Percentiles rank a stretch among this genome's conserved stretches.
Evolutionary conservation across 306 rosid species (phyloP).

Genomic region (Astragalus glycyphyllos): DNA sequence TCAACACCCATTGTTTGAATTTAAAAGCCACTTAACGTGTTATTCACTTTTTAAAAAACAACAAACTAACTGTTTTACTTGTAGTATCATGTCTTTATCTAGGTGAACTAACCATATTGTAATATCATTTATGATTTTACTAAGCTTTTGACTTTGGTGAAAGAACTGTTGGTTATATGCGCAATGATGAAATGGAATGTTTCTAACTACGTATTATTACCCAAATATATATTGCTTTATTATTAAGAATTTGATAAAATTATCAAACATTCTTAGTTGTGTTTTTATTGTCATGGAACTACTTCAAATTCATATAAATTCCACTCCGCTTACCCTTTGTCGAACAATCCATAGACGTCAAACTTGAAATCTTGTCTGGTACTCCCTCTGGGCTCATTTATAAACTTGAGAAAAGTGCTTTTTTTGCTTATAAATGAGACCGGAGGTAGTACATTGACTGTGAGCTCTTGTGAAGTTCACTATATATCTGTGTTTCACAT

Average conservation of each 20-base stretch:
- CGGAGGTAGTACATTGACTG: background rate
- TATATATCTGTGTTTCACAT: background rate
- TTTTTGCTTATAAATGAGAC: too few species aligned
- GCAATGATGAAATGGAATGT: background rate
- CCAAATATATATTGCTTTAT: background rate
- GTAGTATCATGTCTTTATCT: background rate
- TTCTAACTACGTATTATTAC: slow-evolving; percentile 1
- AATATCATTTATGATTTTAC: slow-evolving; percentile 20
- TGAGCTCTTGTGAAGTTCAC: background rate
- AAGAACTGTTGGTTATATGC: background rate
- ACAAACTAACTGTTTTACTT: background rate
- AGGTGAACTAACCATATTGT: background rate
- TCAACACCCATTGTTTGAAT: background rate
- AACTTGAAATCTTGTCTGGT: background rate
- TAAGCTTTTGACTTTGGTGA: background rate
- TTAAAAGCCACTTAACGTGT: background rate
- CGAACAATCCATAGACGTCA: background rate
- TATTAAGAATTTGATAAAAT: slow-evolving; percentile 5
- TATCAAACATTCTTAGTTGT: background rate
- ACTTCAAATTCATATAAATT: background rate
- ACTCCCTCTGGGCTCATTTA: too few species aligned
- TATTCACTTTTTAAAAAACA: background rate
- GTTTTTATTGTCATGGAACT: slow-evolving; percentile 10
- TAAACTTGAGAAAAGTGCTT: too few species aligned
- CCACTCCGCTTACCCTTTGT: slow-evolving; percentile 4